These are phyloP conservation scores for Coccinonectria pachysandricola DNA, from an alignment of 2,329 filamentous ascomycete species.

Conservation along the genomic window DNA sequence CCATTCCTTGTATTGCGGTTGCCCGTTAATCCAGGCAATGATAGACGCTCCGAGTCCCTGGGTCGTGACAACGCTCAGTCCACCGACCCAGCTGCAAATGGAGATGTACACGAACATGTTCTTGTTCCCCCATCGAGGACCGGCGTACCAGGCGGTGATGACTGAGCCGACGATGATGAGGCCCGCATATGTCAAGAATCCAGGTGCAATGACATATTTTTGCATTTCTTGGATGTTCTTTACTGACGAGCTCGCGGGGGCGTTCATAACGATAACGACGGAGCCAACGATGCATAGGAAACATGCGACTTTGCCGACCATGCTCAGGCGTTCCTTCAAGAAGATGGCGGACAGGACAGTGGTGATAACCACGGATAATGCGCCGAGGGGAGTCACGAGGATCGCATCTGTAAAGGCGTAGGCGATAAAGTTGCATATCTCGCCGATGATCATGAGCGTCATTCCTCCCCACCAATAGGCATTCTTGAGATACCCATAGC, in stretches of 20 bases:
- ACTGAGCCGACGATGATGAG: constrained; percentile 65
- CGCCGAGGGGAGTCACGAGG: constrained; percentile 83
- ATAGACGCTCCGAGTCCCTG: constrained; percentile 89
- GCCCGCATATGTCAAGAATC: constrained; percentile 77
- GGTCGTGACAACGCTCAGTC: constrained; percentile 86
- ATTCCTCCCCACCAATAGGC: constrained; percentile 92
- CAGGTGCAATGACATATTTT: constrained; percentile 71
- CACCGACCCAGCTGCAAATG: constrained; percentile 91
- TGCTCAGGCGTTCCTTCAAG: constrained; percentile 86
- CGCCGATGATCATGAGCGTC: constrained; percentile 92
- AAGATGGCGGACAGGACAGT: constrained; percentile 90
- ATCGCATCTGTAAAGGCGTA: constrained; percentile 97
- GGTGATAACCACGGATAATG: constrained; percentile 83
- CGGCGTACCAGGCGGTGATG: constrained; percentile 69
- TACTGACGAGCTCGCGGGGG: constrained; percentile 75
- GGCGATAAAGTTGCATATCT: constrained; percentile 94
- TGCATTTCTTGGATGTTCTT: constrained; percentile 88
- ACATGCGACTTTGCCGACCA: constrained; percentile 92
- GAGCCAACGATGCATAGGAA: constrained; percentile 92
- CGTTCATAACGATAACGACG: constrained; percentile 89
- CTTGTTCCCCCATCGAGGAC: constrained; percentile 84
- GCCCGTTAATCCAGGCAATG: constrained; percentile 71
- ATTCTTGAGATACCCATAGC: constrained; percentile 95
- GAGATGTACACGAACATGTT: constrained; percentile 96
- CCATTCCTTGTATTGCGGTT: constrained; percentile 92